phyloP scores from a whole-genome alignment of 2,329 filamentous ascomycete genomes.

The Xylaria sp. region DNA sequence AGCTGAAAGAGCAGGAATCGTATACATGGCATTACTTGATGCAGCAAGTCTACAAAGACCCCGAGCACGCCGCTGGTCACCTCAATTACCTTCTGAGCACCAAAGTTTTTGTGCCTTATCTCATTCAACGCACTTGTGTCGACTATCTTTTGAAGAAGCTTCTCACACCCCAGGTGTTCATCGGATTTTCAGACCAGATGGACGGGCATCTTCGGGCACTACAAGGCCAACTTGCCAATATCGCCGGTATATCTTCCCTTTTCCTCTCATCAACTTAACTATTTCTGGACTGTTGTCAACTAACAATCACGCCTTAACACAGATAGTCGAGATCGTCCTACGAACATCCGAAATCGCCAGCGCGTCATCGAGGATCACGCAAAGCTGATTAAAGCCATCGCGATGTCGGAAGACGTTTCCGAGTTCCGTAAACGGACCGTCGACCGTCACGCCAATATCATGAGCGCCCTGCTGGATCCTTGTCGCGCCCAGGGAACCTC shows the following conservation, averaged over 20 bases:
- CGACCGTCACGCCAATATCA: constrained; percentile 41
- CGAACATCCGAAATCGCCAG: constrained; percentile 41
- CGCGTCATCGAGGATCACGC: constrained; percentile 49
- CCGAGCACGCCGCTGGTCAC: constrained; percentile 41
- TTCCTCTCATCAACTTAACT: too few species aligned
- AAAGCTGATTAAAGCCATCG: constrained; percentile 43
- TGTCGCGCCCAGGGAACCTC: constrained; percentile 39
- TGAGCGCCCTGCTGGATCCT: constrained; percentile 45
- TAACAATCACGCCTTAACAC: constrained; percentile 22
- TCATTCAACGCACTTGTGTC: constrained; percentile 46
- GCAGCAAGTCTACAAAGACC: constrained; percentile 41
- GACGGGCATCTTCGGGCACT: constrained; percentile 47
- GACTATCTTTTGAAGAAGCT: constrained; percentile 50
- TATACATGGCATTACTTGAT: constrained; percentile 47
- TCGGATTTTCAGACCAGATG: constrained; percentile 44
- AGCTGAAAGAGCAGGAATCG: constrained; percentile 38
- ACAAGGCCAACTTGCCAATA: constrained; percentile 42
- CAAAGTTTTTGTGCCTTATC: constrained; percentile 41
- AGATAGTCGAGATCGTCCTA: constrained; percentile 27
- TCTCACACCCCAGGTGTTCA: constrained; percentile 46
- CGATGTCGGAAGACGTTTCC: constrained; percentile 20
- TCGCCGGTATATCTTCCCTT: constrained; percentile 33
- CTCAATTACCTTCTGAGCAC: constrained; percentile 43
- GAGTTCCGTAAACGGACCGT: constrained; percentile 42
- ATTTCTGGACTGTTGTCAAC: constrained; percentile 12